Percentiles rank a stretch among this genome's conserved stretches.
Evolutionary conservation across 306 rosid genomes (phyloP).

Genomic region (Oxytropis ochrocephala): DNA sequence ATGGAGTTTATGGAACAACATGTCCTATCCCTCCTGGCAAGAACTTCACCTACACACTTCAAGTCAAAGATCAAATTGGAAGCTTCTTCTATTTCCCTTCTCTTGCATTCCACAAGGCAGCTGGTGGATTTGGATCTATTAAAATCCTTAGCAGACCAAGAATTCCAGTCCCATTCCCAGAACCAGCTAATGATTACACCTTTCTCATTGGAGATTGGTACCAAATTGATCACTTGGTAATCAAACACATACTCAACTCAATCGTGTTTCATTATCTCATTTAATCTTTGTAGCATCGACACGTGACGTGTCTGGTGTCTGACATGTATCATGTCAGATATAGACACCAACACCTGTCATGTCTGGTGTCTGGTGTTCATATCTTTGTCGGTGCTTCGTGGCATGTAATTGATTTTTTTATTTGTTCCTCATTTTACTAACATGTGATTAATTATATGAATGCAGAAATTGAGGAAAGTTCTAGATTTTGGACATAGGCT

Average conservation of each 20-base stretch:
- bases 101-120: conserved; percentile 77
- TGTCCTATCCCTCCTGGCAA: conserved; percentile 91
- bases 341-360: too few relatives aligned
- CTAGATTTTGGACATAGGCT: conserved; percentile 71
- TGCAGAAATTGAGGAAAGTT: conserved; percentile 49
- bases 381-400: too few relatives aligned
- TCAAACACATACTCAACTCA: neutral
- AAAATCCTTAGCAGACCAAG: conserved; percentile 80
- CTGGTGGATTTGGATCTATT: conserved; percentile 78
- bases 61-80: conserved; percentile 89
- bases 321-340: too few relatives aligned
- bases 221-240: conserved; percentile 54
- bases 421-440: neutral
- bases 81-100: conserved; percentile 88
- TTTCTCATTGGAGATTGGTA: conserved; percentile 94
- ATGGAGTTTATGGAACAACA: conserved; percentile 82
- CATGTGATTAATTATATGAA: neutral
- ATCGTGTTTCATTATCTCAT: neutral
- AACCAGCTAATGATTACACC: conserved; percentile 61
- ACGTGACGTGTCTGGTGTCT: too few relatives aligned
- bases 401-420: neutral
- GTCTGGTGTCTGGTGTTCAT: too few relatives aligned
- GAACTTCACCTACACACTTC: conserved; percentile 83
- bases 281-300: too few relatives aligned
- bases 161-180: conserved; percentile 91